Evolutionary conservation across 2,329 filamentous ascomycete genomes (phyloP), one percentile per base, ranked within the genome.

Genomic region (Fusarium staphyleae): DNA sequence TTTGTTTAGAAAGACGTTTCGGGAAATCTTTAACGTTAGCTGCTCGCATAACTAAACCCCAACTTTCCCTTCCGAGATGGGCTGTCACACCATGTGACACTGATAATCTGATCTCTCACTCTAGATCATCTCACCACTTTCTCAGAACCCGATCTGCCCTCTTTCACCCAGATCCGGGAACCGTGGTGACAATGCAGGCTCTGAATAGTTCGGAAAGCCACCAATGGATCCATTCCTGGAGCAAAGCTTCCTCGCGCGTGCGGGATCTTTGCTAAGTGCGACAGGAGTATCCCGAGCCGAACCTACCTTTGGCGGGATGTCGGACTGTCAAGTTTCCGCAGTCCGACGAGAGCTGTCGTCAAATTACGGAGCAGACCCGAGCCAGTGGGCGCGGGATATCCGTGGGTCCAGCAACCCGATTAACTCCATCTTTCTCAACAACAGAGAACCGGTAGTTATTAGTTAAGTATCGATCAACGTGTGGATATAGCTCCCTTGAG

Each of bases 121-220:
- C 37, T 24, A 45, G 29, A 61, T 49, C 57, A 48, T 62, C 57
- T 58, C 40, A 58, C 34, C 53, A 51, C 39, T 19, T 34, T 26
- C 16, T n/a, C 32, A 43, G 26, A 35, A 39, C 40, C 26, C 41
- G 48, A 62, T 55, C 53, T 36, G 10, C 48, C 44, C 44, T 61
- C 41, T 29, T 26, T 61, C 36, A 26, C 41, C 33, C 34, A 61
- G 28, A 47, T 61, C 57, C 58, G 35, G 49, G 57, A 40, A 24
- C 9, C 15, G 37, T 29, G 42, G 22, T 16, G 34, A 15, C n/a
- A 42, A 39, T 60, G 18, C 29, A 37, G 47, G 33, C 29, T 35
- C 16, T 32, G 10, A 41, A 35, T 24, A 12, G 37, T 13, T n/a
- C 32, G 9, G 16, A 29, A 50, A 36, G 39, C 24, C 30, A 35